Base-by-base conservation (phyloP, 352 stramenopile genomes). In the Phytophthora pluvialis region DNA sequence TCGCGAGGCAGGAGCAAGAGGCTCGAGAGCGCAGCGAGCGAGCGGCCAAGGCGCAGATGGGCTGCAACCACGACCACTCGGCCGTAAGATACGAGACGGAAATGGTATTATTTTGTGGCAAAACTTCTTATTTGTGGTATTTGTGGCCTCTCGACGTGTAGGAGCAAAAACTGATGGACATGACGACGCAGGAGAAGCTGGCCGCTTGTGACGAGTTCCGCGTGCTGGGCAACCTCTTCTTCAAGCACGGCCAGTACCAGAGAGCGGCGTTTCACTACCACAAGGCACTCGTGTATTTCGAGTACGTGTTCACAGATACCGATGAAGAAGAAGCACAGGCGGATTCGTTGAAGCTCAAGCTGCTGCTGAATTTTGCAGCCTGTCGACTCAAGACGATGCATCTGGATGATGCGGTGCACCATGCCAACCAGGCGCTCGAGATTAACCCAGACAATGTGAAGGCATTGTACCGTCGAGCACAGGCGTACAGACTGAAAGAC, bases 111-210 rank as follows among this genome's bases (percentile, higher is more conserved):
- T 5, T 29, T 53, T 60, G 4, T 70, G 26, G 18, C 15, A 61
- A 16, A 16, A 4, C 61, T 44, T 18, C 13, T 32, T 70, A 47
- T 50, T 67, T 46, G 15, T 66, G 44, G 39, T 49, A 47, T 63
- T 52, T 26, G 5, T 35, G 15, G 36, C 2, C 50, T 18, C 38
- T 28, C 0, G 13, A 39, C 29, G 1, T 60, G 15, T 15, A 78
- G 70, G 87, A 95, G 72, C 85, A 94, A 79, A 88, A 84, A 61
- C 72, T 95, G 46, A 95, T 95, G 87, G 87, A 95, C 57, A 94
- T 94, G 87, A 81, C 70, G 9, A 91, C 85, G 3, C 25, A 53
- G 11, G 73, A 70, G 12, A 95, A 95, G 49, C 47, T 92, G n/a
- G 13, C 42, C 9, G 49, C 72, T 39, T 94, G 87, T 60, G 83